Conservation (phyloP, 2,329 filamentous ascomycete genomes). For the Colletotrichum chlorophyti region DNA sequence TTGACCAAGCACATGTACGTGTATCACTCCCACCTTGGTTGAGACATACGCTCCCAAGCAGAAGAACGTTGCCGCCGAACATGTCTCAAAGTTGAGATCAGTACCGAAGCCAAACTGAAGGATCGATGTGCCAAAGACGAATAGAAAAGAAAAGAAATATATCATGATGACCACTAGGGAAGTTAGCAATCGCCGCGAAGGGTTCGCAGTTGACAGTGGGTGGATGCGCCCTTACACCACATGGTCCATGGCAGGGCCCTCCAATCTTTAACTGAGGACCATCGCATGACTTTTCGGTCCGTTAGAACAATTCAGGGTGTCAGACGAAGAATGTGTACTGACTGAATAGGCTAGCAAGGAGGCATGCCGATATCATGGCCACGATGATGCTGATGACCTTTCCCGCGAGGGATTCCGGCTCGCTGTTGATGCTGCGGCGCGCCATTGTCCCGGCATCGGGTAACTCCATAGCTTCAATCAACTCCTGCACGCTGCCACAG, state of each 20-base stretch:
- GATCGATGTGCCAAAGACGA: constrained; percentile 21
- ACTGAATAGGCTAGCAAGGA: constrained; percentile 12
- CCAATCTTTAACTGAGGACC: constrained; percentile 14
- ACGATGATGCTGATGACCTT: constrained; percentile 21
- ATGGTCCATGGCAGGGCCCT: constrained; percentile 17
- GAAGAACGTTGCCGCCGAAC: constrained; percentile 17
- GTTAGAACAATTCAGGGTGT: neutral
- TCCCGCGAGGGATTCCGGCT: constrained; percentile 10
- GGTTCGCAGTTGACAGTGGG: no score
- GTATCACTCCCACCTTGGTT: constrained; percentile 5
- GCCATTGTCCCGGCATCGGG: neutral
- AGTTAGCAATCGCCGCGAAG: neutral
- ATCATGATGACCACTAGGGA: constrained; percentile 2
- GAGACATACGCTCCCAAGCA: constrained; percentile 18
- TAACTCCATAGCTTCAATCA: neutral
- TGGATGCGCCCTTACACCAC: constrained; percentile 15
- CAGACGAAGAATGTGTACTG: neutral
- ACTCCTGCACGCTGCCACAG: constrained; percentile 5
- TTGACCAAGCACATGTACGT: no score
- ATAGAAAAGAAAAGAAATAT: constrained; percentile 18
- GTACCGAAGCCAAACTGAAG: constrained; percentile 20
- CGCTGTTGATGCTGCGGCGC: constrained; percentile 14
- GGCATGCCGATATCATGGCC: constrained; percentile 18
- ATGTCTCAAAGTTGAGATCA: constrained; percentile 14
- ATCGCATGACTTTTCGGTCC: neutral